Evolutionary conservation across 352 stramenopile species (phyloP), one percentile per base, ranked within the genome.

Genomic region (Pythium brachiatum): DNA sequence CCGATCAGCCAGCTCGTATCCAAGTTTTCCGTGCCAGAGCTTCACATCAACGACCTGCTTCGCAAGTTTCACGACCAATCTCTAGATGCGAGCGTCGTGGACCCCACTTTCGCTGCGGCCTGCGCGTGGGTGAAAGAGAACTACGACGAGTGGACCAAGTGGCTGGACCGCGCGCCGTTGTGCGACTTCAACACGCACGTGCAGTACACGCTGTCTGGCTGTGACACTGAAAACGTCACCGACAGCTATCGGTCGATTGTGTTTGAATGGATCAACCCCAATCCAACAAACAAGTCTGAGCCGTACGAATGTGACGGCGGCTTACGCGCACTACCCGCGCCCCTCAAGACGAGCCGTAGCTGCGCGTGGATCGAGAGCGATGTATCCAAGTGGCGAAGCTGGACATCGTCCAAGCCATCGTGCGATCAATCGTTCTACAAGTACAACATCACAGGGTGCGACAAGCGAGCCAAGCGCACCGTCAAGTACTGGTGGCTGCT

Each of bases 271-370:
- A 60, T 59, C 15, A 26, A 38, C 0, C 69, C 76, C 0, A 57
- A 82, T 32, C 76, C 79, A 0, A 31, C 60, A 0, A 74, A 86
- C 48, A 54, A 39, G 0, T 71, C 68, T 0, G 29, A 59, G 13
- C 70, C 79, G 0, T 81, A 76, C 58, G 39, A 68, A 1, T 88
- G 79, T 20, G 79, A 86, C 31, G 76, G 79, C 6, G 79, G 73
- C 3, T 15, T 76, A 15, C 25, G 50, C 0, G 3, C n/a, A 13
- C 46, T 86, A 0, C 79, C 79, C 0, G 7, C 9, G 3, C 39
- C 68, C 16, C 56, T 85, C 21, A 18, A 29, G 16, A 83, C 79
- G n/a, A 83, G 70, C 55, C 73, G 61, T 12, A 62, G 38, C 18
- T 76, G 68, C 36, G 60, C 18, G 9, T 79, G 68, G 68, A 51